Evolutionary conservation across 352 stramenopile species (phyloP), one percentile per base, ranked within the genome.

Genomic region (Phytophthora brassicae): DNA sequence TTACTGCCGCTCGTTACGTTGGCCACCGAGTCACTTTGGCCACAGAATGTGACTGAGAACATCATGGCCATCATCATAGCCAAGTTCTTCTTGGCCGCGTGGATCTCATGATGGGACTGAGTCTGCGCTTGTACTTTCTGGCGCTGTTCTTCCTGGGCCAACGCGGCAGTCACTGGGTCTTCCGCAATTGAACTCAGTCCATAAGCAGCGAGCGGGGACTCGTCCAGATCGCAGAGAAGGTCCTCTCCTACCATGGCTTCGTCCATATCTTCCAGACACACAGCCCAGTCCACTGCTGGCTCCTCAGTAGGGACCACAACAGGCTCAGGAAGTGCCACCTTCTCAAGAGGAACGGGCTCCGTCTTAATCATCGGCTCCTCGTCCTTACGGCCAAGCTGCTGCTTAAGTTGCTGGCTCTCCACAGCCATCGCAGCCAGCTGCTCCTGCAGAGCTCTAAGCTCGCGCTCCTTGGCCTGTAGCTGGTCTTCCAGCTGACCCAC

Each of bases 11-110:
- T 89, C 38, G 84, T 84, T 22, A 92, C 67, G 42, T 88, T 89
- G 43, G 86, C 79, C 16, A 89, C 82, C n/a, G 75, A 78, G 19
- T 86, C 72, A 29, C 73, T 79, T 58, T 92, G 87, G 28, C 86
- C 86, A 49, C 89, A 93, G 57, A 92, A 93, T 14, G 80, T 91
- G 36, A 92, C 82, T 6, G 81, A 92, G 45, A 95, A 92, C 75
- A 95, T 92, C 67, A 95, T 86, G 7, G 84, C 86, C 67, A 92
- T 92, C 74, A 95, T 90, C 86, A 95, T 95, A 17, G 86, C 86
- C 16, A 95, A 48, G 65, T 95, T 95, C 72, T 94, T 94, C 76
- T 95, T 95, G 42, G 86, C 86, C 0, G 83, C 83, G 64, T 91
- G 82, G 54, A 93, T 88, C 61, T 93, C 84, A 41, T 84, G 78